Percentiles rank a stretch among this genome's conserved stretches.
Evolutionary conservation across 495 filamentous ascomycete species (phyloP).

Genomic region (Apiosordaria backusii): DNA sequence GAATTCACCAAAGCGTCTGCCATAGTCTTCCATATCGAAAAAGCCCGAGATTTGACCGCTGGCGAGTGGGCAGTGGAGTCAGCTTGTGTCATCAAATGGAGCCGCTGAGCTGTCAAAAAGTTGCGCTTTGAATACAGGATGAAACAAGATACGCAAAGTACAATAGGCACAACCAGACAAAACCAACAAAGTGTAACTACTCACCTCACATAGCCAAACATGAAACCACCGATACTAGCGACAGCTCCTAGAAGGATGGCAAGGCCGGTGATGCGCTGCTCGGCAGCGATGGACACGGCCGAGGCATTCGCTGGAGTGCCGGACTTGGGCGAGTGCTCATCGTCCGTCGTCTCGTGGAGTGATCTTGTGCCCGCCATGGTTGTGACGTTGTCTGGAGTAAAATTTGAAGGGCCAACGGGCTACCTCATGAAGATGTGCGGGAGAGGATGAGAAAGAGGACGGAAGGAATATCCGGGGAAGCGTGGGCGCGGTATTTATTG

Average conservation of each 20-base stretch:
- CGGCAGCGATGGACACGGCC: constrained; percentile 13
- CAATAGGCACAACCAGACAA: not conserved
- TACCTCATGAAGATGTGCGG: not conserved
- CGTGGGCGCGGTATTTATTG: not conserved
- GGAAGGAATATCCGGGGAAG: constrained; percentile 8
- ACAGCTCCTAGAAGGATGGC: constrained; percentile 43
- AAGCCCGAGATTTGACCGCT: constrained; percentile 52
- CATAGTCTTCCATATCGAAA: constrained; percentile 57
- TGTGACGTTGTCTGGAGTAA: not conserved
- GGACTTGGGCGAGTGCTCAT: not conserved
- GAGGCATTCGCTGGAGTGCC: not conserved
- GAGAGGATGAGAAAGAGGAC: not conserved
- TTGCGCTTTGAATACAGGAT: not conserved
- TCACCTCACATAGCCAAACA: constrained; percentile 72
- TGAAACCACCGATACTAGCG: constrained; percentile 72
- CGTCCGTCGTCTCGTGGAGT: not conserved
- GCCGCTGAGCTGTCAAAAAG: not conserved
- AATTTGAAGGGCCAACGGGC: not conserved
- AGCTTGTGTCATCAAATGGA: constrained; percentile 8
- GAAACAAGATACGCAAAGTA: not conserved
- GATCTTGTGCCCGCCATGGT: not conserved
- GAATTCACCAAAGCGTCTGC: constrained; percentile 45
- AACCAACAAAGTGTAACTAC: constrained; percentile 17
- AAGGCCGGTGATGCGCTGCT: constrained; percentile 36
- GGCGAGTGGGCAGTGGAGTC: not conserved